Evolutionary conservation across 176 grass and related monocot species (phyloP).

Genomic region (Bolboschoenus planiculmis): DNA sequence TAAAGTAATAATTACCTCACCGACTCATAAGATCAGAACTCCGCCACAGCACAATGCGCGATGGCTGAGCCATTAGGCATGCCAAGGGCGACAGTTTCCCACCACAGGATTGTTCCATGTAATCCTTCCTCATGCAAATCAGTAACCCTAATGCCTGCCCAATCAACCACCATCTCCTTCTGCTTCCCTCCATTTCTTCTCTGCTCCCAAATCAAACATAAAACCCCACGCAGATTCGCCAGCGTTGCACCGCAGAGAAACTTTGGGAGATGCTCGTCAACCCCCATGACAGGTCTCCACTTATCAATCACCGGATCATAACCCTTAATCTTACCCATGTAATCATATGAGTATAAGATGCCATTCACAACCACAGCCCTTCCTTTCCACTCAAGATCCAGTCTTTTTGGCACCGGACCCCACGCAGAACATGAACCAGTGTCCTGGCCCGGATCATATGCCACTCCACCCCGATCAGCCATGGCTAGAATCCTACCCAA

Average conservation of each 20-base stretch:
- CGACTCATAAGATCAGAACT: conserved; percentile 36
- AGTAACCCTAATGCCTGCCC: conserved; percentile 61
- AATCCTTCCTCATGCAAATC: conserved; percentile 30
- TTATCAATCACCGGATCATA: conserved; percentile 48
- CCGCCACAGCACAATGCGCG: conserved; percentile 60
- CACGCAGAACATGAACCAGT: conserved; percentile 31
- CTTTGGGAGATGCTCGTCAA: conserved; percentile 58
- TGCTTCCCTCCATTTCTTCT: conserved; percentile 31
- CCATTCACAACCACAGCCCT: conserved; percentile 53
- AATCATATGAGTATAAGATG: conserved; percentile 85
- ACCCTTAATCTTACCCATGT: conserved; percentile 73
- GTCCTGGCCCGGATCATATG: conserved; percentile 44
- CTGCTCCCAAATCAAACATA: conserved; percentile 78
- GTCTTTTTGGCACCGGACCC: conserved; percentile 48
- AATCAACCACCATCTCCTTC: conserved; percentile 54
- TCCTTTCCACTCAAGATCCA: conserved; percentile 89
- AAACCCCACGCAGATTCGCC: conserved; percentile 49
- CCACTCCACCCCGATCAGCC: conserved; percentile 73
- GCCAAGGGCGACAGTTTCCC: conserved; percentile 43
- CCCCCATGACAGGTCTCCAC: conserved; percentile 56
- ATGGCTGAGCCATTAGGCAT: conserved; percentile 45
- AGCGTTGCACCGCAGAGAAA: conserved; percentile 70
- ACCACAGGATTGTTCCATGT: conserved; percentile 52
- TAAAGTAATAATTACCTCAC: not conserved
- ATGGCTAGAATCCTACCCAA: conserved; percentile 57